Conservation (phyloP, 805 yeast species). For the Kodamaea kakaduensis region DNA sequence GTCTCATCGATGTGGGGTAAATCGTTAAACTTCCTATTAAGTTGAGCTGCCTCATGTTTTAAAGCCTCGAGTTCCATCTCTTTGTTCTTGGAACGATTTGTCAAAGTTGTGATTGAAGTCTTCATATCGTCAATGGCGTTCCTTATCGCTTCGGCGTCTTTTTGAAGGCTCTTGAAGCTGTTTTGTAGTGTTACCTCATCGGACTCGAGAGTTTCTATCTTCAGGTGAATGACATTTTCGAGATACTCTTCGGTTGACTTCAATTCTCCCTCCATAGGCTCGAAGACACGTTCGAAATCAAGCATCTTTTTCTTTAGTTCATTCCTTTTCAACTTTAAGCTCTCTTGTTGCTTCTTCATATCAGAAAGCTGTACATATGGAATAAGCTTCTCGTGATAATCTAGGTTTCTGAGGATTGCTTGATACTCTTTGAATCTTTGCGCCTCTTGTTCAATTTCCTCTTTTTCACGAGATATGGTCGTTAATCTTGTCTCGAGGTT, state of each 20-base stretch:
- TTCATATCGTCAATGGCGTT: slow-evolving; percentile 22
- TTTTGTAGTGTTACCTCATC: slow-evolving; percentile 13
- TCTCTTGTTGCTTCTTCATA: slow-evolving; percentile 28
- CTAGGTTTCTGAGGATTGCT: slow-evolving; percentile 38
- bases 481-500: slow-evolving; percentile 27
- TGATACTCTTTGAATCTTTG: slow-evolving; percentile 43
- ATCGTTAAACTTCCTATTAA: slow-evolving; percentile 18
- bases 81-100: slow-evolving; percentile 12
- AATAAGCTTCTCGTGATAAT: slow-evolving; percentile 33
- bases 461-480: slow-evolving; percentile 34
- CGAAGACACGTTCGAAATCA: slow-evolving; percentile 19
- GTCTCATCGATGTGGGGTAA: slow-evolving; percentile 29
- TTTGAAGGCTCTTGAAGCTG: slow-evolving; percentile 13
- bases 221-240: not conserved
- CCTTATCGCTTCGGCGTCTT: slow-evolving; percentile 3
- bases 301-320: slow-evolving; percentile 31
- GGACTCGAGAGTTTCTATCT: not conserved
- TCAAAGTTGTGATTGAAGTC: slow-evolving; percentile 8
- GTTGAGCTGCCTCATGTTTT: slow-evolving; percentile 10
- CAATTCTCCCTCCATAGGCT: slow-evolving; percentile 21
- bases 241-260: slow-evolving; percentile 1
- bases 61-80: slow-evolving; percentile 11
- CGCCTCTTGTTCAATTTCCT: slow-evolving; percentile 43
- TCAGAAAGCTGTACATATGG: slow-evolving; percentile 41
- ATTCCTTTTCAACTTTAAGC: slow-evolving; percentile 33